phyloP scores from a whole-genome alignment of 2,329 filamentous ascomycete species.

The Neonectria coccinea region DNA sequence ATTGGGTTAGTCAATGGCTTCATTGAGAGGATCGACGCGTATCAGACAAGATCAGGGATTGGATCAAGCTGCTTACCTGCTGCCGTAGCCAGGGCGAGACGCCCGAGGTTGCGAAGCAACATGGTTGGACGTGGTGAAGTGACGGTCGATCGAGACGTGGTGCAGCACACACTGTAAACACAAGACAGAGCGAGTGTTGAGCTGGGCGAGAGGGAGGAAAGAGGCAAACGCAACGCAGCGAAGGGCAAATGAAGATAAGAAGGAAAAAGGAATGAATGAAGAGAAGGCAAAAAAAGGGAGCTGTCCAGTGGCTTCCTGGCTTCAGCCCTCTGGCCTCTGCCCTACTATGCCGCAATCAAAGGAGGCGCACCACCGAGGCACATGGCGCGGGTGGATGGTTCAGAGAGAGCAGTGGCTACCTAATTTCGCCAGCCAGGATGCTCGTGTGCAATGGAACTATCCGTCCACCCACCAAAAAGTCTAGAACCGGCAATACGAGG shows the following conservation, averaged over 20 bases:
- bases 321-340: too few relatives aligned
- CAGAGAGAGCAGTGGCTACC: constrained; percentile 17
- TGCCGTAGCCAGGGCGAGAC: constrained; percentile 43
- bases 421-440: constrained; percentile 19
- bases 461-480: neutral
- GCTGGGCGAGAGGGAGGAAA: constrained; percentile 1
- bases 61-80: constrained; percentile 39
- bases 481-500: neutral
- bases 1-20: constrained; percentile 11
- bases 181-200: constrained; percentile 25
- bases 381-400: constrained; percentile 16
- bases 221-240: constrained; percentile 5
- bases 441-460: neutral
- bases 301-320: neutral
- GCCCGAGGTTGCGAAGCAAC: constrained; percentile 48
- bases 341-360: constrained; percentile 26
- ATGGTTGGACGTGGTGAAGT: constrained; percentile 40
- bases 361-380: constrained; percentile 40
- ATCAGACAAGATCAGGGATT: too few relatives aligned
- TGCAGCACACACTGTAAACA: constrained; percentile 6
- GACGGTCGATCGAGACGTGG: constrained; percentile 16
- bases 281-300: constrained; percentile 21
- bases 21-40: neutral
- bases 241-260: neutral
- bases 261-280: constrained; percentile 9